These are phyloP conservation scores for Talaromyces thailandensis DNA, from an alignment of 495 filamentous ascomycete genomes.

Conservation along the genomic window DNA sequence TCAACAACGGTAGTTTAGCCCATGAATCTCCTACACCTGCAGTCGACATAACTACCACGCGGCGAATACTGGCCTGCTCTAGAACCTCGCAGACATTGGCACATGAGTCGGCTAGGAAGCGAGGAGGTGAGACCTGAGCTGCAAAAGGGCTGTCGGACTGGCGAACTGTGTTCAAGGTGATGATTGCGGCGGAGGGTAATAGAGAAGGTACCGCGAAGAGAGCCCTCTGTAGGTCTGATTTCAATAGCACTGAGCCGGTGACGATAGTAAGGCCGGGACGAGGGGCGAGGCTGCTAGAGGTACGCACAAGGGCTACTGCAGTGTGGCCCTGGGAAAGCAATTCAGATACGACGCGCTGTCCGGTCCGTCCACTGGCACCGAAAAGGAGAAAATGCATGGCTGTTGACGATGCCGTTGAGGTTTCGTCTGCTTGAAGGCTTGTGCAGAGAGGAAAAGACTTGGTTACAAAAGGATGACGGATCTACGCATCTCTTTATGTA, in stretches of 20 bases:
- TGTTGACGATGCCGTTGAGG: neutral
- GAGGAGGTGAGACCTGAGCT: slow-evolving; percentile 29
- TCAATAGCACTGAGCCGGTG: slow-evolving; percentile 28
- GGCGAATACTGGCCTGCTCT: slow-evolving; percentile 26
- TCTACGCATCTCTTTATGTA: neutral
- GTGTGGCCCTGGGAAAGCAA: slow-evolving; percentile 16
- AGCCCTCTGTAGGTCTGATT: slow-evolving; percentile 25
- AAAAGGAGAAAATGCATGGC: slow-evolving; percentile 33
- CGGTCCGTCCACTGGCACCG: slow-evolving; percentile 32
- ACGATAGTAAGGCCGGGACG: slow-evolving; percentile 1
- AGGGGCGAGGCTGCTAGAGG: slow-evolving; percentile 1
- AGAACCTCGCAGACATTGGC: slow-evolving; percentile 31
- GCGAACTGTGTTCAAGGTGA: slow-evolving; percentile 35
- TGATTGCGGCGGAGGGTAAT: slow-evolving; percentile 27
- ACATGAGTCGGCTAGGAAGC: slow-evolving; percentile 35
- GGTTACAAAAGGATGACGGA: neutral
- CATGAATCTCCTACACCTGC: slow-evolving; percentile 39
- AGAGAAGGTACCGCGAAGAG: slow-evolving; percentile 16
- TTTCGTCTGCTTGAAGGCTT: slow-evolving; percentile 1
- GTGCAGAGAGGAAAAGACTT: neutral
- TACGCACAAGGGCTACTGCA: slow-evolving; percentile 4
- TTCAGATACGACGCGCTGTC: slow-evolving; percentile 29
- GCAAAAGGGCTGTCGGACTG: slow-evolving; percentile 36
- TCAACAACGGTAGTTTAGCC: slow-evolving; percentile 29
- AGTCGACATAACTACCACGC: slow-evolving; percentile 35